Evolutionary conservation across 495 filamentous ascomycete species (phyloP), one percentile per base, ranked within the genome.

Genomic region (Physcia stellaris): DNA sequence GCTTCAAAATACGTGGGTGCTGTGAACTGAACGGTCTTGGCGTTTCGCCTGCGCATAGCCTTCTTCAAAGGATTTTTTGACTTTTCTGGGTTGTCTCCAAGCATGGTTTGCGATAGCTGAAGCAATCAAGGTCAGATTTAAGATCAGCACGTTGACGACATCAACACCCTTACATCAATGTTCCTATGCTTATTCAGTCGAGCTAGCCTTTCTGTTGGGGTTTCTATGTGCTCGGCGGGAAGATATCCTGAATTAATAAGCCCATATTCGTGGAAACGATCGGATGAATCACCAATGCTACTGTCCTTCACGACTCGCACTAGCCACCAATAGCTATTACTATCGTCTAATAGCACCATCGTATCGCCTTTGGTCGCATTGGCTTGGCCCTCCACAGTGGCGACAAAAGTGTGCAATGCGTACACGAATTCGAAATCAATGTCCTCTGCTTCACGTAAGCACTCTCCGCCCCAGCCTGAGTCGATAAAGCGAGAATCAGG

Each of bases 391-490:
- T 99, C 92, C 36, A 96, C 90, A 1, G 88, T 96, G 24, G 90
- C 90, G 38, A 90, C 83, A 53, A 99, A 99, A 19, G 86, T 96
- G 58, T 95, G 90, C 42, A 99, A 67, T 34, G 90, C 90, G 60
- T 99, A 99, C 40, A 99, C 90, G 61, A 96, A 94, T 50, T 96
- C 88, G 60, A 99, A 96, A 69, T 99, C 87, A 61, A 99, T 99
- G 58, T 96, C 90, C 73, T 99, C 90, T 84, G 58, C 47, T 54
- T 71, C 66, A 64, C 67, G 75, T 86, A 78, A 87, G 83, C 69
- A 81, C 63, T 83, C 79, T 61, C 71, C 72, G 47, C 72, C 74
- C 77, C 75, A 79, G 33, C 75, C 76, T 40, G 68, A 73, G 53
- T 77, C 77, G 59, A 78, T 55, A 51, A 73, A 77, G 57, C 68